A percentile compares a stretch with the other conserved stretches of the same genome.
Evolutionary conservation across 2,329 filamentous ascomycete species (phyloP).

Genomic region (Leptographium radiaticola): DNA sequence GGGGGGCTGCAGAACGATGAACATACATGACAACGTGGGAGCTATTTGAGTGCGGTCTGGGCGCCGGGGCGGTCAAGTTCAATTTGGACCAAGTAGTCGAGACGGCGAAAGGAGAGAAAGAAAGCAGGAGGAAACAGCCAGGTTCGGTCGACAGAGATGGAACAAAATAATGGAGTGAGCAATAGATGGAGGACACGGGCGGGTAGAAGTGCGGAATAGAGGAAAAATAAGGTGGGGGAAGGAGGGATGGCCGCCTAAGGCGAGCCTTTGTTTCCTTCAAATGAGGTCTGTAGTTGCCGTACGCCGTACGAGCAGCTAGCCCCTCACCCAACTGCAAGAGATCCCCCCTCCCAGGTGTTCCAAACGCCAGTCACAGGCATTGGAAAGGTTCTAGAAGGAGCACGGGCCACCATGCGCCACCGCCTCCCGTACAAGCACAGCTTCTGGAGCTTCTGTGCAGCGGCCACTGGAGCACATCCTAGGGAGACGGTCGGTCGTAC

Average conservation of each 20-base stretch:
- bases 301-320: neutral
- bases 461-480: neutral
- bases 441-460: slow-evolving; percentile 15
- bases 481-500: neutral
- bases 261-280: slow-evolving; percentile 3
- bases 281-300: slow-evolving; percentile 1
- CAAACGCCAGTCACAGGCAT: slow-evolving; percentile 5
- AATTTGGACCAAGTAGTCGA: neutral
- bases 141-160: neutral
- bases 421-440: slow-evolving; percentile 3
- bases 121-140: neutral
- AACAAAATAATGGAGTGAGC: neutral
- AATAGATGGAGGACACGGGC: neutral
- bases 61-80: neutral
- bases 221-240: slow-evolving; percentile 5
- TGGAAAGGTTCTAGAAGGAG: slow-evolving; percentile 15
- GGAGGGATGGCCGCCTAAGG: neutral
- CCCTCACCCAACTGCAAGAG: slow-evolving; percentile 10
- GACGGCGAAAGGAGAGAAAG: neutral
- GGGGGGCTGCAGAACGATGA: too few species aligned
- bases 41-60: neutral
- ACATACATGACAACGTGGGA: too few species aligned
- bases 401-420: slow-evolving; percentile 12
- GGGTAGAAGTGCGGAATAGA: slow-evolving; percentile 4
- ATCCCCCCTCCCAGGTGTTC: neutral